Conservation (phyloP, 129 eudicot species). For the Ambrosia artemisiifolia region DNA sequence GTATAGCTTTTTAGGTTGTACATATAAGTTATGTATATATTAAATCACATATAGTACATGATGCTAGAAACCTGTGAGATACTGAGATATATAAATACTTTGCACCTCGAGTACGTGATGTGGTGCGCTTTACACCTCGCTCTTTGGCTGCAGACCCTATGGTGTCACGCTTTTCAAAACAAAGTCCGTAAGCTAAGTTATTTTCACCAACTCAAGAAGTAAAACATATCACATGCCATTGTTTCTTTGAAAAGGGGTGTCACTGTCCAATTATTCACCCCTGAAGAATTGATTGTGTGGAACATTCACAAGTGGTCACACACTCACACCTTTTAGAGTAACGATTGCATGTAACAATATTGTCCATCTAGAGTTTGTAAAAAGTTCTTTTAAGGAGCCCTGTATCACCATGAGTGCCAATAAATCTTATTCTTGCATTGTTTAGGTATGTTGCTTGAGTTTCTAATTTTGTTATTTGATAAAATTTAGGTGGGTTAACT, state of each 20-base stretch:
- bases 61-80: too few species aligned
- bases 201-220: background rate
- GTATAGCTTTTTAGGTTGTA: too few species aligned
- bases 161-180: too few species aligned
- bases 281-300: background rate
- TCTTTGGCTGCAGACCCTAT: too few species aligned
- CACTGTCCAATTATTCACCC: background rate
- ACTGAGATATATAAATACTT: too few species aligned
- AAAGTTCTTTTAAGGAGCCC: background rate
- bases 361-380: background rate
- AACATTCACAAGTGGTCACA: background rate
- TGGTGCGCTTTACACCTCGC: too few species aligned
- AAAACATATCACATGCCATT: background rate
- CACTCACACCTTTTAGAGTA: background rate
- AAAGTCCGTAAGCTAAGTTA: background rate
- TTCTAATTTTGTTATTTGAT: slow-evolving; percentile 10
- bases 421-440: background rate
- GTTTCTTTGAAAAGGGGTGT: background rate
- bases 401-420: background rate
- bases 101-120: too few species aligned
- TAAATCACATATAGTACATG: too few species aligned
- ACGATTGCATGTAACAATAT: background rate
- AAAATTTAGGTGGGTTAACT: slow-evolving; percentile 72
- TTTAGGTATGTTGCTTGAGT: background rate
- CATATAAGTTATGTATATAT: too few species aligned